Evolutionary conservation across 257 asterid species (phyloP).

Genomic region (Nicotiana knightiana): DNA sequence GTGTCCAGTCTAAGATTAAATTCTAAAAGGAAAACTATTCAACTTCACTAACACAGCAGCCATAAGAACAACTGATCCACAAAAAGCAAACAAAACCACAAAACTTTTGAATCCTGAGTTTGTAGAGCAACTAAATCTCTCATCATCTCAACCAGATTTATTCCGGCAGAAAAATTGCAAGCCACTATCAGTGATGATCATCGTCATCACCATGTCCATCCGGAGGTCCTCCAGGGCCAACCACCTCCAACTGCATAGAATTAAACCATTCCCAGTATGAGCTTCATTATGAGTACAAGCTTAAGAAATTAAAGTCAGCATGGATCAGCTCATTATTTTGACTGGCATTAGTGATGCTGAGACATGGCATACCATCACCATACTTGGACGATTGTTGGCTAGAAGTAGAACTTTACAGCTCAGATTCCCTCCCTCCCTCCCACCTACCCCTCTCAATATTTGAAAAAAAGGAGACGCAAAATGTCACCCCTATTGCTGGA

Average conservation of each 20-base stretch:
- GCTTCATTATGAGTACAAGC: neutral
- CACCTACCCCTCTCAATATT: neutral
- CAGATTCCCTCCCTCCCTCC: neutral
- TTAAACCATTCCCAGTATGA: neutral
- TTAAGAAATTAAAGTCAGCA: neutral
- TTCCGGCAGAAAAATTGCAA: slow-evolving; percentile 36
- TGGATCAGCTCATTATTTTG: neutral
- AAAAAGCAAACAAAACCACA: slow-evolving; percentile 24
- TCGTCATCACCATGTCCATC: slow-evolving; percentile 61
- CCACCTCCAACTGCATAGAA: slow-evolving; percentile 66
- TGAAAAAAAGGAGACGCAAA: neutral
- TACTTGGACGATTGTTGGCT: neutral
- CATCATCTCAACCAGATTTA: slow-evolving; percentile 41
- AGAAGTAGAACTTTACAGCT: neutral
- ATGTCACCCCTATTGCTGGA: neutral
- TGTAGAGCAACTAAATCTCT: slow-evolving; percentile 40
- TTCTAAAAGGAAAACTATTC: slow-evolving; percentile 4
- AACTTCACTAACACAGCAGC: slow-evolving; percentile 33
- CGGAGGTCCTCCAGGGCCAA: slow-evolving; percentile 85
- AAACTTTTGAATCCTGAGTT: slow-evolving; percentile 36
- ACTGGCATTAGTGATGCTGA: neutral
- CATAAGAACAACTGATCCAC: slow-evolving; percentile 27
- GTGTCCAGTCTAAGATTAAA: neutral
- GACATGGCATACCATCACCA: neutral
- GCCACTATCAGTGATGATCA: slow-evolving; percentile 43